Evolutionary conservation across 345 rosid genomes (phyloP), one percentile per base, ranked within the genome.

Genomic region (Arabis hirsuta): DNA sequence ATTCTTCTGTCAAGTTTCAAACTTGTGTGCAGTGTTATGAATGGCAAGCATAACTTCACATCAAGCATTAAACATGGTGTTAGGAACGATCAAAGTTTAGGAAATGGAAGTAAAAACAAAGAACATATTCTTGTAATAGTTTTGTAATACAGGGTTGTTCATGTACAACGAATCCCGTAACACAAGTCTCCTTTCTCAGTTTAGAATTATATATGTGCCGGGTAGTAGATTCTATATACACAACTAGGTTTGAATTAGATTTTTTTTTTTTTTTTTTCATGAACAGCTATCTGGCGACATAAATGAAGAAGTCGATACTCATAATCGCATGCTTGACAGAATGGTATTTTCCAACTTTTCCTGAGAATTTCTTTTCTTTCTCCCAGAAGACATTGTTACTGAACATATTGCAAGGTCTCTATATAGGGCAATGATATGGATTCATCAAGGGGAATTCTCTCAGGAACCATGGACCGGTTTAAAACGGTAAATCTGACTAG

Each of bases 391-490:
- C 48, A 57, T 78, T 61, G 64, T 53, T 80, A 52, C 71, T 67
- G 13, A 43, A 38, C 55, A 31, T 77, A 38, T 62, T 69, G 24
- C n/a, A 47, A 62, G 69, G 43, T 62, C 61, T 73, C 12, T 45
- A 11, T 71, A 44, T 76, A 93, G 98, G 98, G 98, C 42, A 88
- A 88, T 79, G 96, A 90, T 69, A 93, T 90, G 98, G 98, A 93
- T 86, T 57, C 97, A 52, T 93, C 98, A 22, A 84, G 96, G 75
- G 97, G 98, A 55, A 27, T 87, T 51, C 90, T 90, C 36, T 90
- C 97, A 12, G 96, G 98, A 81, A 93, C 98, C 41, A 93, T 93
- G 98, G 97, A 90, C 78, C 86, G 88, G 55, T 85, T 93, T 73
- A 93, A 93, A 84, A 93, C 76, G 92, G 98, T 90, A 83, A 41